Base-by-base conservation (phyloP, 495 filamentous ascomycete species). In the Penicillium cataractarum region DNA sequence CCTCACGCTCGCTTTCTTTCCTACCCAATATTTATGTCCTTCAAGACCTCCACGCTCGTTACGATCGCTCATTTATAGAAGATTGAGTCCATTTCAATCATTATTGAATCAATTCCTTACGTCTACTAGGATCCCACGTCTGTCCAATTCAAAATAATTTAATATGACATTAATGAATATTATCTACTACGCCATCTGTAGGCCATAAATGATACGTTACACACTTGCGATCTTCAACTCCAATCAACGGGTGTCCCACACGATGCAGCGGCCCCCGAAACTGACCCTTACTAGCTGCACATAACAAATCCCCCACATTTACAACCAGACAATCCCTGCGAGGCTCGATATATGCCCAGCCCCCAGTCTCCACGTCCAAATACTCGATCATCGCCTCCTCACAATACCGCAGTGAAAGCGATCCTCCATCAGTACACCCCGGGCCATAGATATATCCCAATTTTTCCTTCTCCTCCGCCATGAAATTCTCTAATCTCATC, bases 141-240 rank as follows among this genome's bases (percentile, higher is more conserved):
- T 22, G 17, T 32, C 29, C 4, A 31, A 31, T 31, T 4, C 3
- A 31, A 3, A 31, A 4, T 7, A 7, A 31, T 31, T 31, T 13
- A 19, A 52, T 17, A 19, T 13, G 22, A 31, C 49, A 21, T 15
- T 13, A 5, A 5, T 46, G 19, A 46, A 46, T 46, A 6, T 52
- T 17, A 55, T 35, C 52, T 35, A 1, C 33, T n/a, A 21, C 29
- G 12, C 52, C 31, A 39, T 40, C 54, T 35, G 24, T 6, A 27
- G 54, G 54, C 54, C 54, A 56, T 17, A 56, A 12, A 56, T 56
- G 37, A 29, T 56, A 42, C n/a, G 54, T 33, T 27, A 56, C 21
- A 42, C 54, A 40, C 13, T 12, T n/a, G 4, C 31, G 31, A 33
- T 21, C 51, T 32, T 33, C 17, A 29, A 33, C 29, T 5, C 51